These are phyloP conservation scores for Stachybotrys chartarum DNA, from an alignment of 2,329 filamentous ascomycete genomes.

Conservation along the genomic window DNA sequence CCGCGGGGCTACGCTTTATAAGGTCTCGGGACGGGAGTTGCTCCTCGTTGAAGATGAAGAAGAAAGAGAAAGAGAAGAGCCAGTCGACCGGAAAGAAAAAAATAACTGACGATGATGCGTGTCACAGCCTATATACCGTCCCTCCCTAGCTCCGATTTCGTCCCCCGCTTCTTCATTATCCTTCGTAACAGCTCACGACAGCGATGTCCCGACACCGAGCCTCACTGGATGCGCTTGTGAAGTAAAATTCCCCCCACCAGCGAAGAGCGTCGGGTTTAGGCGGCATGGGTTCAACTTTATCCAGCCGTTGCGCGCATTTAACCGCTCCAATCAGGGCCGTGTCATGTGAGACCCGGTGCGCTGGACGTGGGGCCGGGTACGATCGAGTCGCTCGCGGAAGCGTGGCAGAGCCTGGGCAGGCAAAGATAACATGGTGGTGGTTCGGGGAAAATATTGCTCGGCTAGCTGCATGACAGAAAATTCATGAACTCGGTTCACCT, in stretches of 20 bases:
- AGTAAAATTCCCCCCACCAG: neutral
- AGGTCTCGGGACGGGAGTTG: neutral
- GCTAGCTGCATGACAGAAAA: too few species aligned
- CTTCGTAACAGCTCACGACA: neutral
- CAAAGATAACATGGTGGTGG: too few species aligned
- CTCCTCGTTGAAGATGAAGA: neutral
- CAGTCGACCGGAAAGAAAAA: neutral
- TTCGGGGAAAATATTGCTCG: too few species aligned
- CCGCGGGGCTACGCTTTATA: neutral
- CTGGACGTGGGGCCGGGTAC: neutral
- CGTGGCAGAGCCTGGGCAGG: neutral
- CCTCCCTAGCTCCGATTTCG: neutral
- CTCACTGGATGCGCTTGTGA: neutral
- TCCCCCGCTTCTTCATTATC: neutral
- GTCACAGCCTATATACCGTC: neutral
- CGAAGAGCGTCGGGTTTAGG: neutral
- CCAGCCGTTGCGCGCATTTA: neutral
- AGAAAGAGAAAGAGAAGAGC: neutral
- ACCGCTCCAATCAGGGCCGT: neutral
- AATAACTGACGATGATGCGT: neutral
- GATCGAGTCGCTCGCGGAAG: neutral
- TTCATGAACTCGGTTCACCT: neutral
- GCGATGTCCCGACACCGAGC: neutral
- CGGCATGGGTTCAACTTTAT: neutral
- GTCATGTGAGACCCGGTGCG: neutral